A percentile compares a stretch with the other conserved stretches of the same genome.
Evolutionary conservation across 139 green algal species (phyloP).

Genomic region (Pleodorina starrii): DNA sequence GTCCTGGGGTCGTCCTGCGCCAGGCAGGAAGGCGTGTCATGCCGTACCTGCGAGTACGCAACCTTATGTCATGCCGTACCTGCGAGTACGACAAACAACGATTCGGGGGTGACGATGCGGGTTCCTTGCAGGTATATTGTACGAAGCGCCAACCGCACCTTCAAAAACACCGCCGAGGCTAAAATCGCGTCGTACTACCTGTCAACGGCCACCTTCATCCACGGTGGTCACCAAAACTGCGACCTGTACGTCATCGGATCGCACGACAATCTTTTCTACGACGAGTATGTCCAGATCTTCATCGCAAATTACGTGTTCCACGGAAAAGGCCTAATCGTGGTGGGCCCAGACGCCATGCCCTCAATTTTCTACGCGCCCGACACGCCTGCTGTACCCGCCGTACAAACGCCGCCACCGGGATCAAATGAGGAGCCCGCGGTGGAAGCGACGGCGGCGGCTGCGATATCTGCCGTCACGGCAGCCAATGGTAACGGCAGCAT

Average conservation of each 20-base stretch:
- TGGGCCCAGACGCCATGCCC: not conserved
- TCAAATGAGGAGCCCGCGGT: too few species aligned
- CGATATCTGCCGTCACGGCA: too few species aligned
- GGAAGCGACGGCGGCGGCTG: too few species aligned
- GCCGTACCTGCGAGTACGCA: too few species aligned
- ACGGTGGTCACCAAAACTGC: conserved; percentile 5
- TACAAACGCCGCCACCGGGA: too few species aligned
- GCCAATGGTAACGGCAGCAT: not conserved
- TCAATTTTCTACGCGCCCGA: not conserved
- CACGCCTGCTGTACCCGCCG: not conserved
- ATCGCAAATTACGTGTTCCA: not conserved
- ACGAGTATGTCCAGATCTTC: not conserved
- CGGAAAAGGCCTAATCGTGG: conserved; percentile 19
- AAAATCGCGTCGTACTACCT: not conserved
- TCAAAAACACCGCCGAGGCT: not conserved
- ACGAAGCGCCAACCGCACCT: not conserved
- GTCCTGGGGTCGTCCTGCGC: too few species aligned
- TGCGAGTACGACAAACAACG: too few species aligned
- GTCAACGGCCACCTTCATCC: not conserved
- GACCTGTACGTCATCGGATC: conserved; percentile 30
- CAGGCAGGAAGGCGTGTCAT: too few species aligned
- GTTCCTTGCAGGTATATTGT: not conserved
- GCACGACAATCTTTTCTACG: not conserved
- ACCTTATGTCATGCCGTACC: too few species aligned
- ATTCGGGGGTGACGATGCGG: too few species aligned